Evolutionary conservation across 108 stramenopile genomes (phyloP), one percentile per base, ranked within the genome.

Genomic region (Parietichytrium sp.): DNA sequence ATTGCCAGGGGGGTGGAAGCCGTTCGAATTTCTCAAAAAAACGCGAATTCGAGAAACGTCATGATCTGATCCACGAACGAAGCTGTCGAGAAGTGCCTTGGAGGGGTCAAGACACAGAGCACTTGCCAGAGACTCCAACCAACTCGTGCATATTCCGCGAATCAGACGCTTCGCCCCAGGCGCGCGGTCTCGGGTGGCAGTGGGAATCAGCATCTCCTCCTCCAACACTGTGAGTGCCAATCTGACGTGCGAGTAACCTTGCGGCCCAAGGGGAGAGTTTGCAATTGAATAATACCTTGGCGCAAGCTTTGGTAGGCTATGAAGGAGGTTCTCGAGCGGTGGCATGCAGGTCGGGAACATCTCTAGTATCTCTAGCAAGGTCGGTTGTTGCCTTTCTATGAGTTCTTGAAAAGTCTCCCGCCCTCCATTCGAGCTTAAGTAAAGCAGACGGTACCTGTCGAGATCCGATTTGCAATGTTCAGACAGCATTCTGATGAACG

Each of bases 251-350:
- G 45, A 38, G 48, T 49, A 50, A 27, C 87, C 72, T n/a, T 85
- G 6, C 6, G 61, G 33, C 33, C 61, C 84, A 30, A 97, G 81
- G 15, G 96, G 96, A 83, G 93, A 94, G 4, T 93, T 93, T 51
- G 92, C 92, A 38, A 97, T 89, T 4, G 94, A 94, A 83, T 97
- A 97, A 83, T 94, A 95, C 36, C 96, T 88, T 15, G 96, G 95
- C 29, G 93, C 88, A 23, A 95, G 89, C 6, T 84, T 52, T 1
- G 94, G 92, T 51, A 96, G 79, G 27, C 91, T 78, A 23, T 88
- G 86, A 31, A 94, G 52, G 29, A 96, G 80, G 26, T 87, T 91
- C 61, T 91, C 89, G 23, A 95, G 77, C 38, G 94, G 93, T 26
- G 54, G 82, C 49, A 88, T 89, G 78, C 90, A 93, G 13, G 94